phyloP scores from a whole-genome alignment of 2,329 filamentous ascomycete species.

The Podosphaera aphanis region DNA sequence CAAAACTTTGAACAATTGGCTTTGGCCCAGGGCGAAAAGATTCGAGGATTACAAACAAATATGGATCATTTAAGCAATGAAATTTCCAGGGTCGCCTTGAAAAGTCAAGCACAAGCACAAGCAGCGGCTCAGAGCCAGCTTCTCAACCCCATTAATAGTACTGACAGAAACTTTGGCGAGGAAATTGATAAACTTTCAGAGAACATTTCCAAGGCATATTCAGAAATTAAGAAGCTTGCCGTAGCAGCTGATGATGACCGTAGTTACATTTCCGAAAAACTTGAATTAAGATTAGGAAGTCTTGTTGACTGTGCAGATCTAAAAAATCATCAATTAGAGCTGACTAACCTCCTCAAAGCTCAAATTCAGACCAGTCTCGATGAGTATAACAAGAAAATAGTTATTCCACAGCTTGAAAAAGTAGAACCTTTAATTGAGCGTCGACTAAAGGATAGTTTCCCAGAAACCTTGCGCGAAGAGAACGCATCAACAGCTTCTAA shows the following conservation, averaged over 20 bases:
- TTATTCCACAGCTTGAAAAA: background rate
- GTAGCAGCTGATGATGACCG: background rate
- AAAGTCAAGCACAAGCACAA: background rate
- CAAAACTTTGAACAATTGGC: background rate
- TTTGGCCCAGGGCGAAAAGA: background rate
- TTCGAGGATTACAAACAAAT: background rate
- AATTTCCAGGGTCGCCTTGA: background rate
- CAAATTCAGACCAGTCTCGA: background rate
- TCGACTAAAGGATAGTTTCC: background rate
- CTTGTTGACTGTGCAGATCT: background rate
- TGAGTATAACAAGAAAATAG: background rate
- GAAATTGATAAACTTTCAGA: slow-evolving; percentile 1
- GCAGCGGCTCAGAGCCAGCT: background rate
- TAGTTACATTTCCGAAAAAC: background rate
- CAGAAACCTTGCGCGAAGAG: background rate
- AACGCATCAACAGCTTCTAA: background rate
- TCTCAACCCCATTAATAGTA: background rate
- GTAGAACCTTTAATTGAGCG: background rate
- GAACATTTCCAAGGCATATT: background rate
- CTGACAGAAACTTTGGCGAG: background rate
- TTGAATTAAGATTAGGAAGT: background rate
- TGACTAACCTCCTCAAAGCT: background rate
- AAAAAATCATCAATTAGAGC: background rate
- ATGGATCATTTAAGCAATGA: background rate
- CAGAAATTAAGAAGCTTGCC: background rate